Conservation (phyloP, 305 asterid species). For the Fraxinus velutina region DNA sequence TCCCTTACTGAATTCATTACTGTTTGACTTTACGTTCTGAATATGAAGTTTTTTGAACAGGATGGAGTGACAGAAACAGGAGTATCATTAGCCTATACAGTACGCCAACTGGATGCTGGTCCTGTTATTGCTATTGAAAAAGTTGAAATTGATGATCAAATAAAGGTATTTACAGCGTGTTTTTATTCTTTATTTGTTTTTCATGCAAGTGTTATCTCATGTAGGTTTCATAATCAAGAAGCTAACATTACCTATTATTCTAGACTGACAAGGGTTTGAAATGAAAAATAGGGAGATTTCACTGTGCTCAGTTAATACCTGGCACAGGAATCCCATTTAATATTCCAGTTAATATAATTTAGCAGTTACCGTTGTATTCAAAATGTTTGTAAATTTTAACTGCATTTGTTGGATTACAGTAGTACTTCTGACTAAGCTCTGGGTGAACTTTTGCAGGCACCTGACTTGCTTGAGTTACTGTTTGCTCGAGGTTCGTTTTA, state of each 20-base stretch:
- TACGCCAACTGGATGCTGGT: slow-evolving; percentile 86
- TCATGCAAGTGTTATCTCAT: not conserved
- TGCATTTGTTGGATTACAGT: slow-evolving; percentile 5
- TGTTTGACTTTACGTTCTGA: slow-evolving; percentile 3
- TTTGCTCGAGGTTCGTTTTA: slow-evolving; percentile 58
- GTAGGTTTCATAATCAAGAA: not conserved
- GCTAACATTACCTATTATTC: not conserved
- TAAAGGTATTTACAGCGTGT: slow-evolving; percentile 50
- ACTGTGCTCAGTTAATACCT: not conserved
- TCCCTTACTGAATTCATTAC: slow-evolving; percentile 10
- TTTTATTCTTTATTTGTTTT: not conserved
- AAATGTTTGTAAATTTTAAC: not conserved
- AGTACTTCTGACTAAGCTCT: slow-evolving; percentile 24
- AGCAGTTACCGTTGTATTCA: not conserved
- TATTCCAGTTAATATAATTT: slow-evolving; percentile 1
- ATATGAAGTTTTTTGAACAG: slow-evolving; percentile 37
- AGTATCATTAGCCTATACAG: slow-evolving; percentile 89
- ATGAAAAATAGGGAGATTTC: not conserved
- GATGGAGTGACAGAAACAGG: slow-evolving; percentile 92
- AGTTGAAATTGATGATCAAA: slow-evolving; percentile 56
- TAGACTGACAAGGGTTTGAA: not conserved
- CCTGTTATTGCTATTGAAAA: slow-evolving; percentile 71
- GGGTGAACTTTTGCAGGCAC: slow-evolving; percentile 63
- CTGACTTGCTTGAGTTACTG: slow-evolving; percentile 71
- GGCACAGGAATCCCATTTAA: not conserved